A percentile compares a stretch with the other conserved stretches of the same genome.
Conservation (phyloP, 495 filamentous ascomycete genomes). For the Rhypophila decipiens region DNA sequence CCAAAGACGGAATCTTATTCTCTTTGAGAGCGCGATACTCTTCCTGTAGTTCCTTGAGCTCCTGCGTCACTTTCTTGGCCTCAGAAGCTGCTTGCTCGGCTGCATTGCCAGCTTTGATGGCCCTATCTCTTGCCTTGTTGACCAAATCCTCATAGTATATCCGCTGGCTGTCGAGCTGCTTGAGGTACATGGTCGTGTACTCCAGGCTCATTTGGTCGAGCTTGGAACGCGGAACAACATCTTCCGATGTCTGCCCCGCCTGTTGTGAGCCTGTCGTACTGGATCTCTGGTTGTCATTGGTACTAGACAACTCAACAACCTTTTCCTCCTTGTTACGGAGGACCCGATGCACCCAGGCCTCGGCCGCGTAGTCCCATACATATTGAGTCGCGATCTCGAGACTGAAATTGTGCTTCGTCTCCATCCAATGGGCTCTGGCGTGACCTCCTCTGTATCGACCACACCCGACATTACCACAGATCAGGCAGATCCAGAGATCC, state of each 20-base stretch:
- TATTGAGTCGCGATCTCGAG: conserved; percentile 89
- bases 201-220: conserved; percentile 87
- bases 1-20: conserved; percentile 58
- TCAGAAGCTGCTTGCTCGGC: conserved; percentile 56
- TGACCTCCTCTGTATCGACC: conserved; percentile 91
- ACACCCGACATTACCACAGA: conserved; percentile 90
- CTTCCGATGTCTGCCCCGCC: conserved; percentile 34
- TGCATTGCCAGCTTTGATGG: conserved; percentile 59
- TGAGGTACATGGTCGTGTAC: conserved; percentile 88
- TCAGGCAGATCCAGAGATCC: conserved; percentile 91
- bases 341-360: conserved; percentile 91
- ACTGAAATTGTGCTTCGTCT: conserved; percentile 80
- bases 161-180: conserved; percentile 85
- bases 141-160: conserved; percentile 93
- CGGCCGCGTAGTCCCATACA: conserved; percentile 95
- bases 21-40: conserved; percentile 50
- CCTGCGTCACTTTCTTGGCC: conserved; percentile 44
- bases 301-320: conserved; percentile 69
- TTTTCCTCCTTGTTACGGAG: conserved; percentile 90
- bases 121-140: conserved; percentile 86
- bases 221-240: conserved; percentile 83
- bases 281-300: conserved; percentile 13
- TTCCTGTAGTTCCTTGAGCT: conserved; percentile 44
- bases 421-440: conserved; percentile 89
- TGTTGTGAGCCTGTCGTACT: conserved; percentile 16